Percentiles rank a stretch among this genome's conserved stretches.
These are phyloP conservation scores for Mortierella alpina DNA, from an alignment of 192 early-diverging fungal genomes.

Conservation along the genomic window DNA sequence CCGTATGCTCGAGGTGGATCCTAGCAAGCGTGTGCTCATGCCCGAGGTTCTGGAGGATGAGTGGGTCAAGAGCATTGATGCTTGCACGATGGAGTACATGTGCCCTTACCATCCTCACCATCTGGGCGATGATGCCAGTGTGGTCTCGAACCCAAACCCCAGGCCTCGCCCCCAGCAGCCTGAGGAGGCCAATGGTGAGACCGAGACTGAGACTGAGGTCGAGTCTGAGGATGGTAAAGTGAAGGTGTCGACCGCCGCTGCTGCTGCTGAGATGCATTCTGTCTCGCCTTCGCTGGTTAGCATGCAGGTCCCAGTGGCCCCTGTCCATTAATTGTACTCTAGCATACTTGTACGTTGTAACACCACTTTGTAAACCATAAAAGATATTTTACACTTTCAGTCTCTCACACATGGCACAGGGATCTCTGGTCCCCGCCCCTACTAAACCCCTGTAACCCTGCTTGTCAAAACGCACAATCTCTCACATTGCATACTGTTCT, in stretches of 20 bases:
- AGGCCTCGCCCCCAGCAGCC: constrained; percentile 19
- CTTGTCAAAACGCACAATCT: no score
- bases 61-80: constrained; percentile 79
- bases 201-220: background rate
- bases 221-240: background rate
- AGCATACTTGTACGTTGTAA: background rate
- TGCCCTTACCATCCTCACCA: constrained; percentile 43
- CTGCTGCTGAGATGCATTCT: background rate
- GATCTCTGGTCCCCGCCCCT: no score
- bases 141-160: constrained; percentile 34
- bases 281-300: background rate
- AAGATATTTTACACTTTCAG: background rate
- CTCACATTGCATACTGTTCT: no score
- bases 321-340: constrained; percentile 6
- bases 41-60: constrained; percentile 73
- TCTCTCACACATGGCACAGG: background rate
- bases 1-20: constrained; percentile 73
- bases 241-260: background rate
- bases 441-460: no score
- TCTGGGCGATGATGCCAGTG: constrained; percentile 39
- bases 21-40: constrained; percentile 68
- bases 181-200: background rate
- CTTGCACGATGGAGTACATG: constrained; percentile 56
- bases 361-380: background rate
- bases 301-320: constrained; percentile 10